Conservation (phyloP, 164 flowering plant species). For the Magnolia officinalis region DNA sequence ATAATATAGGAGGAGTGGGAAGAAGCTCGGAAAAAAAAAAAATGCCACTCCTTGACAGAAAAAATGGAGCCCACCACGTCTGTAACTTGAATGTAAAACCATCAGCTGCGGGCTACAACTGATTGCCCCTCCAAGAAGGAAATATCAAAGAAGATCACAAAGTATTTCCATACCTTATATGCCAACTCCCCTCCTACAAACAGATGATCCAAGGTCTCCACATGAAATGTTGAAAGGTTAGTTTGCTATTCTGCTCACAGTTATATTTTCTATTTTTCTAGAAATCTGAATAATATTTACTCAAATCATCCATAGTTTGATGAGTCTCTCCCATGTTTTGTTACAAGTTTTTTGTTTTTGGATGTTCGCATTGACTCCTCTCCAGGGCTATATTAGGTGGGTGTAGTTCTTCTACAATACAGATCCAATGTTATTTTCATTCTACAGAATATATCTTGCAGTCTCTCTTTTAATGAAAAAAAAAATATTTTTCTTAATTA, state of each 20-base stretch:
- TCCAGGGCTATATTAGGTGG: background rate
- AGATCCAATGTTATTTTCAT: too few species aligned
- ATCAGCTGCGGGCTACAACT: too few species aligned
- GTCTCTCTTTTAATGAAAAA: background rate
- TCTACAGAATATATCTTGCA: background rate
- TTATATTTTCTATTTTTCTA: background rate
- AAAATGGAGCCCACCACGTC: too few species aligned
- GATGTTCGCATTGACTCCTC: background rate
- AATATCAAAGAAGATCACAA: too few species aligned
- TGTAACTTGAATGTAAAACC: too few species aligned
- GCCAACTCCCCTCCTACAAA: too few species aligned
- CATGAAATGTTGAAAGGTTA: background rate
- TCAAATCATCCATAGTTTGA: background rate
- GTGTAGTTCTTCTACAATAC: too few species aligned
- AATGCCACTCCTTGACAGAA: too few species aligned
- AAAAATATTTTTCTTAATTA: background rate
- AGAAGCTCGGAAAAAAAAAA: too few species aligned
- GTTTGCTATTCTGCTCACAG: background rate
- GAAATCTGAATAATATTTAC: background rate
- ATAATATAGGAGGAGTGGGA: too few species aligned
- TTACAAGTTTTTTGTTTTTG: background rate
- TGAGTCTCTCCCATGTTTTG: background rate
- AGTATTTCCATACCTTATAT: too few species aligned
- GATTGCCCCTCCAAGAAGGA: too few species aligned
- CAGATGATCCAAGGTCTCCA: background rate